Conservation (phyloP, 1,284 basidiomycete genomes). For the Pseudomicrostroma phylloplanum region DNA sequence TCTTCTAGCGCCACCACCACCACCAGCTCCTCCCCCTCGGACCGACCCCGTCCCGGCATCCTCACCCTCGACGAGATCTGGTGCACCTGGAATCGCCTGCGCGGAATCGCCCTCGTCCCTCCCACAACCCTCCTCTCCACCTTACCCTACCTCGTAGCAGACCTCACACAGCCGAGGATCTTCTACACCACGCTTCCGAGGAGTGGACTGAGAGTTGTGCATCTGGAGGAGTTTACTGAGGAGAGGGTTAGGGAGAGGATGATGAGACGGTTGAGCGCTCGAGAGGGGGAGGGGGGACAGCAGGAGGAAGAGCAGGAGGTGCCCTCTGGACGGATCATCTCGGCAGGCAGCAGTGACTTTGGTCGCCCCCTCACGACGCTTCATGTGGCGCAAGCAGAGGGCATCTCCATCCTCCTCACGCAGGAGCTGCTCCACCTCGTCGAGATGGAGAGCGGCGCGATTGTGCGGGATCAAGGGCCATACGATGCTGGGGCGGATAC, state of each 20-base stretch:
- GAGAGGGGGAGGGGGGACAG: neutral
- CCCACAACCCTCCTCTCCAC: conserved; percentile 74
- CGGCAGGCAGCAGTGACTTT: too few relatives aligned
- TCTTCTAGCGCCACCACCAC: conserved; percentile 7
- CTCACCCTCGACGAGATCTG: conserved; percentile 89
- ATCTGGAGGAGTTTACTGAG: conserved; percentile 61
- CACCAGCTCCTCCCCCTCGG: neutral
- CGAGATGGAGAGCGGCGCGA: conserved; percentile 22
- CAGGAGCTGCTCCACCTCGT: conserved; percentile 38
- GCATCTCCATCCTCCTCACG: conserved; percentile 31
- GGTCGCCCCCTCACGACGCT: conserved; percentile 21
- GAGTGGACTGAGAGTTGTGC: conserved; percentile 71
- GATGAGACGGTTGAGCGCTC: conserved; percentile 8
- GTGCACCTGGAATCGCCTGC: conserved; percentile 92
- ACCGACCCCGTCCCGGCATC: conserved; percentile 49
- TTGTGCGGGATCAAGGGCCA: conserved; percentile 30
- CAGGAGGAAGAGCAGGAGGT: neutral
- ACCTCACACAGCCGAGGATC: conserved; percentile 66
- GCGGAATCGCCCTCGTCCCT: conserved; percentile 87
- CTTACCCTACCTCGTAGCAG: conserved; percentile 61
- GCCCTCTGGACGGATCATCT: conserved; percentile 15
- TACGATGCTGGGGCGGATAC: too few relatives aligned
- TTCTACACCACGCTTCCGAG: conserved; percentile 61
- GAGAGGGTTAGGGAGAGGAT: conserved; percentile 30
- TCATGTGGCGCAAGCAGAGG: conserved; percentile 34